Evolutionary conservation across 345 rosid species (phyloP).

Genomic region (Pseudoturritis turrita): DNA sequence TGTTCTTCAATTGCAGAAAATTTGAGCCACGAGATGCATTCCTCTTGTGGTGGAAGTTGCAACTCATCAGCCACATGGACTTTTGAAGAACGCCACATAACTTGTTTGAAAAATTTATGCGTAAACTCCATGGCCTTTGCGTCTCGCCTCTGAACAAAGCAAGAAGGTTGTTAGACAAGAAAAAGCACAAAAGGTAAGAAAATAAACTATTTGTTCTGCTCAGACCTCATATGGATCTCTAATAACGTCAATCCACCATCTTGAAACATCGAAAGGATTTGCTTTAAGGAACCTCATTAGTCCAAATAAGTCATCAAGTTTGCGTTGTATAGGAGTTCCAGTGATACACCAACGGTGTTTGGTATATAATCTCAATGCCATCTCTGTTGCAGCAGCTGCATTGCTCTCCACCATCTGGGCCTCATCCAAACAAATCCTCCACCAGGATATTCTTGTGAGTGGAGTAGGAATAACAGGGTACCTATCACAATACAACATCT

Average conservation of each 20-base stretch:
- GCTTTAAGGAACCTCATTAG: conserved; percentile 76
- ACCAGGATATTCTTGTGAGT: conserved; percentile 91
- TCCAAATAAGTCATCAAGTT: conserved; percentile 92
- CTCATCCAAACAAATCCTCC: conserved; percentile 98
- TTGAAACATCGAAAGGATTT: conserved; percentile 66
- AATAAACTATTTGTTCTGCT: neutral
- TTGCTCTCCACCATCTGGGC: conserved; percentile 99
- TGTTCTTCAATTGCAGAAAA: conserved; percentile 94
- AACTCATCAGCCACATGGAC: conserved; percentile 84
- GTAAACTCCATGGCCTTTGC: conserved; percentile 71
- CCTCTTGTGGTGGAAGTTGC: conserved; percentile 90
- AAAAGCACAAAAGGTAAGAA: conserved; percentile 10
- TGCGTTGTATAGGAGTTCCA: conserved; percentile 94
- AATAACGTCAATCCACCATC: conserved; percentile 94
- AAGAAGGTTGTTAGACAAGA: conserved; percentile 11
- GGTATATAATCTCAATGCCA: conserved; percentile 79
- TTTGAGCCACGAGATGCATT: conserved; percentile 75
- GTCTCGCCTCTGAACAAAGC: conserved; percentile 59
- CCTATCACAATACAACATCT: conserved; percentile 43
- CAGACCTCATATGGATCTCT: conserved; percentile 88
- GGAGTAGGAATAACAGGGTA: conserved; percentile 91
- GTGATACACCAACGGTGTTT: conserved; percentile 93
- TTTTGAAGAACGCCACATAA: conserved; percentile 99
- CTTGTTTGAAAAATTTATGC: conserved; percentile 65
- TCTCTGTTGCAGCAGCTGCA: conserved; percentile 91